These are phyloP conservation scores for Meyerozyma guilliermondii DNA, from an alignment of 1,139 yeast species.

Conservation along the genomic window DNA sequence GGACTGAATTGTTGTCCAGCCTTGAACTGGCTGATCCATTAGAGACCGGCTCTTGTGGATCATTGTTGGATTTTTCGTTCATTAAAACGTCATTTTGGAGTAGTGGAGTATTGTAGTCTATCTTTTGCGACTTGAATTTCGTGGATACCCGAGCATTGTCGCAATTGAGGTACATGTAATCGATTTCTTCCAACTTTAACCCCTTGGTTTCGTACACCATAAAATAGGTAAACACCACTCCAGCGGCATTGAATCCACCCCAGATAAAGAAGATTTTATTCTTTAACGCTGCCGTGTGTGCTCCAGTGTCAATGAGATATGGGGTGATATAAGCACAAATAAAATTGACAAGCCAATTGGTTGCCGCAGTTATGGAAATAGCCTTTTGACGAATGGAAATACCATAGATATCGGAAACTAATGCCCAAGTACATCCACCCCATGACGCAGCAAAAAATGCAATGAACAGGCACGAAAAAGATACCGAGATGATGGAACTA, in stretches of 20 bases:
- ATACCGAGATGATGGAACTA: constrained; percentile 26
- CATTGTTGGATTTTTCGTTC: not conserved
- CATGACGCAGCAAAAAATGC: constrained; percentile 82
- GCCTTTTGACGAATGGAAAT: constrained; percentile 76
- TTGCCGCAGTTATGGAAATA: constrained; percentile 68
- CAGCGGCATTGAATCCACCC: constrained; percentile 13
- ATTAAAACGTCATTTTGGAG: not conserved
- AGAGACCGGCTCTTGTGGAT: not conserved
- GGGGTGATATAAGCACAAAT: constrained; percentile 74
- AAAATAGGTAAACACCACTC: constrained; percentile 55
- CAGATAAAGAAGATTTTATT: constrained; percentile 49
- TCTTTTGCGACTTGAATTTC: constrained; percentile 34
- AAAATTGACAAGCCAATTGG: constrained; percentile 80
- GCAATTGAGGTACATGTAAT: constrained; percentile 38
- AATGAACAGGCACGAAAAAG: constrained; percentile 59
- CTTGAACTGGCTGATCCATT: not conserved
- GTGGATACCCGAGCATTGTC: constrained; percentile 38
- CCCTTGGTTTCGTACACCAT: constrained; percentile 74
- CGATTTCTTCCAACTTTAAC: constrained; percentile 68
- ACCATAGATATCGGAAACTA: constrained; percentile 75
- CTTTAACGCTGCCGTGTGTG: constrained; percentile 65
- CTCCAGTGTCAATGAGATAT: constrained; percentile 44
- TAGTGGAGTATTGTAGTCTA: constrained; percentile 17
- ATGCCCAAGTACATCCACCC: constrained; percentile 82
- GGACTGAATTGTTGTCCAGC: not conserved